Conservation (phyloP, 192 early-diverging fungal genomes). For the Anaeromyces robustus region DNA sequence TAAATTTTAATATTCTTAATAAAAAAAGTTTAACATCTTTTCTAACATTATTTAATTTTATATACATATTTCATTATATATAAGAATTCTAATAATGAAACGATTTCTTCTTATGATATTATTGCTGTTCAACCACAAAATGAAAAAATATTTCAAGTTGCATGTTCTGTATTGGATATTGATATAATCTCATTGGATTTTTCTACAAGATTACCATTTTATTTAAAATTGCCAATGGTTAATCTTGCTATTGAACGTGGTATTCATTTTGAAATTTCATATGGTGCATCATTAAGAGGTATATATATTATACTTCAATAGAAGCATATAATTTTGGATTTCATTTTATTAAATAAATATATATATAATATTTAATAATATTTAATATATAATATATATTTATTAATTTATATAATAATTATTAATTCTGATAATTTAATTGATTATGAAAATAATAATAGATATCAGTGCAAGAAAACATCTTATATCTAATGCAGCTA, state of each 20-base stretch:
- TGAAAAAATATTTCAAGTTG: conserved; percentile 55
- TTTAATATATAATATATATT: neutral
- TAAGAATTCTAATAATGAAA: neutral
- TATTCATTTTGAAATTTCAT: conserved; percentile 64
- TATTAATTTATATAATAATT: neutral
- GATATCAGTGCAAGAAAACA: conserved; percentile 41
- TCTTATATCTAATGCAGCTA: conserved; percentile 47
- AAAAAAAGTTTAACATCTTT: no score
- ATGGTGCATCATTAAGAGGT: conserved; percentile 50
- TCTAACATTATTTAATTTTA: no score
- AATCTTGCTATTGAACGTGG: conserved; percentile 56
- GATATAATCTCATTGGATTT: conserved; percentile 73
- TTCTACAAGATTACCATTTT: conserved; percentile 44
- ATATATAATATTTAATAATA: conserved; percentile 1
- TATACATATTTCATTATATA: no score
- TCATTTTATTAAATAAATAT: no score
- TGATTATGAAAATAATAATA: no score
- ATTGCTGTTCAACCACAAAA: conserved; percentile 54
- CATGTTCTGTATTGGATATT: conserved; percentile 48
- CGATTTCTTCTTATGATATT: conserved; percentile 36
- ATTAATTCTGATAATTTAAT: neutral
- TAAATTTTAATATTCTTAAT: no score
- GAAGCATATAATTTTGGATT: no score
- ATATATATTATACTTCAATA: no score
- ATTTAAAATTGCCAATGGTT: conserved; percentile 44